Evolutionary conservation across 129 eudicot species (phyloP).

Genomic region (Flaveria bidentis): DNA sequence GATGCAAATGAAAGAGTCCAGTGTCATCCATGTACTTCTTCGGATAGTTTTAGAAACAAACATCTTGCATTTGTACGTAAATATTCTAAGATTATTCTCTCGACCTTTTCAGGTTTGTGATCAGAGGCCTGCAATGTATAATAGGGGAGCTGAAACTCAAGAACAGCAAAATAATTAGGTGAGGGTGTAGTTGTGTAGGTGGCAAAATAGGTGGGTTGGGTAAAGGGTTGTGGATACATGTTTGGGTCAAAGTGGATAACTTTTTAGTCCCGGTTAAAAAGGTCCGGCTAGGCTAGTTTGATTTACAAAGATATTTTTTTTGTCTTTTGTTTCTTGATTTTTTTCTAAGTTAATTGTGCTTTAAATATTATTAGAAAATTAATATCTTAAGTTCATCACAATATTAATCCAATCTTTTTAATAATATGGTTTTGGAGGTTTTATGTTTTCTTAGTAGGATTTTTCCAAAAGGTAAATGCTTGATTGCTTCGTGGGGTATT

Average conservation of each 20-base stretch:
- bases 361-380: neutral
- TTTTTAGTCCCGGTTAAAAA: neutral
- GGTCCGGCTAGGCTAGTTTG: neutral
- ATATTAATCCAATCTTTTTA: neutral
- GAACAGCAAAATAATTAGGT: slow-evolving; percentile 13
- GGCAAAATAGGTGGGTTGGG: neutral
- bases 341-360: neutral
- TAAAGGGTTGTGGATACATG: neutral
- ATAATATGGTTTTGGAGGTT: neutral
- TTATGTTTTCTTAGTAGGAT: neutral
- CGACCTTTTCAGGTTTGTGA: slow-evolving; percentile 21
- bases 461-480: neutral
- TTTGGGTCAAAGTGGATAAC: slow-evolving; percentile 3
- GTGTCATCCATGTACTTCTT: neutral
- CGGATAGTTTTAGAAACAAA: neutral
- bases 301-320: neutral
- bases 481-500: neutral
- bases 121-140: slow-evolving; percentile 22
- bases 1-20: neutral
- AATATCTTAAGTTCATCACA: neutral
- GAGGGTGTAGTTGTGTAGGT: slow-evolving; percentile 4
- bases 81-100: neutral
- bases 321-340: neutral
- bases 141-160: slow-evolving; percentile 14
- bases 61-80: neutral